A percentile compares a stretch with the other conserved stretches of the same genome.
Conservation (phyloP, 2,329 filamentous ascomycete species). For the Calonectria honghensis region DNA sequence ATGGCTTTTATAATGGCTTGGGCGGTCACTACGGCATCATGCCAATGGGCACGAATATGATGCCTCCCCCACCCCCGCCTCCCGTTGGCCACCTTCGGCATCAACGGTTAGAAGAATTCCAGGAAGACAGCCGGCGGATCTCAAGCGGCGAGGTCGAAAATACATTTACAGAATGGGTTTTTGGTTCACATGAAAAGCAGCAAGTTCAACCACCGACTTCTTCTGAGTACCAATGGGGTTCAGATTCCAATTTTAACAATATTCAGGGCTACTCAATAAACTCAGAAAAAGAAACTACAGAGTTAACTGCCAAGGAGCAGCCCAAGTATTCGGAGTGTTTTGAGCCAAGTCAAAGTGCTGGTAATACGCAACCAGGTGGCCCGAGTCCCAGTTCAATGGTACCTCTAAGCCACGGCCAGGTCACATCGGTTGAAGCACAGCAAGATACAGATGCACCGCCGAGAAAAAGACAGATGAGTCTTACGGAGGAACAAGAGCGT, state of each 20-base stretch:
- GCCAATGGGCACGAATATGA: conserved; percentile 57
- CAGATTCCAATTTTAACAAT: conserved; percentile 78
- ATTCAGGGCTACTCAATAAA: conserved; percentile 76
- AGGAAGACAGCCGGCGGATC: conserved; percentile 62
- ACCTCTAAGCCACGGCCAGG: conserved; percentile 41
- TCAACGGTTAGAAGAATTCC: conserved; percentile 65
- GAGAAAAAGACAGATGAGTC: conserved; percentile 74
- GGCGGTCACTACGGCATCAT: conserved; percentile 48
- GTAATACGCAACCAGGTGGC: conserved; percentile 76
- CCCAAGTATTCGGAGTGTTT: conserved; percentile 76
- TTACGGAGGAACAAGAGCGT: conserved; percentile 87
- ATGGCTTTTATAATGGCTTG: conserved; percentile 48
- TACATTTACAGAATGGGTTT: conserved; percentile 66
- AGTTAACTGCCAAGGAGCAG: conserved; percentile 73
- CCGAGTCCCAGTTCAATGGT: conserved; percentile 60
- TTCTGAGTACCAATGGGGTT: conserved; percentile 78
- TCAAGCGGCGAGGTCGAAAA: conserved; percentile 57
- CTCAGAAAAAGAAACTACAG: conserved; percentile 74
- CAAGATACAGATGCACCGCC: conserved; percentile 65
- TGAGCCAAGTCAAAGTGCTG: conserved; percentile 73
- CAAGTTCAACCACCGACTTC: conserved; percentile 60
- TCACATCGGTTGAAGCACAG: conserved; percentile 56
- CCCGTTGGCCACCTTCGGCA: conserved; percentile 64
- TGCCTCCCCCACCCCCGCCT: conserved; percentile 59
- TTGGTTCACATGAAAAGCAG: conserved; percentile 56